Evolutionary conservation across 208 protist species (phyloP).

Genomic region (Trypanosoma rangeli): DNA sequence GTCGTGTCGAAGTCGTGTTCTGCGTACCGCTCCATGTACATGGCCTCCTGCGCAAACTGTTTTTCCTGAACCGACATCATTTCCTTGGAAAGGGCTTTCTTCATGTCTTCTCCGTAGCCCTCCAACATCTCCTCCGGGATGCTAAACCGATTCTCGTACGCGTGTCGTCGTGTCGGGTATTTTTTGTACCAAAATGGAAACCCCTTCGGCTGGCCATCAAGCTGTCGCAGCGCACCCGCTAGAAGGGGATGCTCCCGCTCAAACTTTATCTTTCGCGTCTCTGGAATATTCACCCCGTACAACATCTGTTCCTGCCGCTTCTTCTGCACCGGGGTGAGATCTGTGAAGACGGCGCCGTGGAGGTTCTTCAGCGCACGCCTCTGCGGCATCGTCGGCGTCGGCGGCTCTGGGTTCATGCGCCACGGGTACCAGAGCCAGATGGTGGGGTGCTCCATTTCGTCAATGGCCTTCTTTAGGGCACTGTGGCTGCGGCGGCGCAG

Average conservation of each 20-base stretch:
- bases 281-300: slow-evolving; percentile 86
- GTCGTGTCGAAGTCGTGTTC: slow-evolving; percentile 91
- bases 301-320: slow-evolving; percentile 89
- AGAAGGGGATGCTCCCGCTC: slow-evolving; percentile 86
- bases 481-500: slow-evolving; percentile 80
- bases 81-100: slow-evolving; percentile 64
- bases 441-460: slow-evolving; percentile 86
- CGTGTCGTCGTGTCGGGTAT: slow-evolving; percentile 89
- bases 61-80: slow-evolving; percentile 92
- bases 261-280: slow-evolving; percentile 74
- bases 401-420: slow-evolving; percentile 91
- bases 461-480: slow-evolving; percentile 78
- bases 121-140: slow-evolving; percentile 90
- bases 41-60: slow-evolving; percentile 85
- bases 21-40: slow-evolving; percentile 92
- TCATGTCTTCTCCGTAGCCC: slow-evolving; percentile 79
- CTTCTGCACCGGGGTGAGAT: slow-evolving; percentile 85
- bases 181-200: slow-evolving; percentile 94
- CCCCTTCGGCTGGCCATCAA: slow-evolving; percentile 80
- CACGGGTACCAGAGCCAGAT: slow-evolving; percentile 94
- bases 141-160: slow-evolving; percentile 89
- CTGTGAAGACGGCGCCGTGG: slow-evolving; percentile 81
- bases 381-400: slow-evolving; percentile 87
- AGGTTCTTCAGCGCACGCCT: slow-evolving; percentile 88
- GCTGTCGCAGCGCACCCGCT: slow-evolving; percentile 63